These are phyloP conservation scores for Linum usitatissimum DNA, from an alignment of 345 rosid species.

Conservation along the genomic window DNA sequence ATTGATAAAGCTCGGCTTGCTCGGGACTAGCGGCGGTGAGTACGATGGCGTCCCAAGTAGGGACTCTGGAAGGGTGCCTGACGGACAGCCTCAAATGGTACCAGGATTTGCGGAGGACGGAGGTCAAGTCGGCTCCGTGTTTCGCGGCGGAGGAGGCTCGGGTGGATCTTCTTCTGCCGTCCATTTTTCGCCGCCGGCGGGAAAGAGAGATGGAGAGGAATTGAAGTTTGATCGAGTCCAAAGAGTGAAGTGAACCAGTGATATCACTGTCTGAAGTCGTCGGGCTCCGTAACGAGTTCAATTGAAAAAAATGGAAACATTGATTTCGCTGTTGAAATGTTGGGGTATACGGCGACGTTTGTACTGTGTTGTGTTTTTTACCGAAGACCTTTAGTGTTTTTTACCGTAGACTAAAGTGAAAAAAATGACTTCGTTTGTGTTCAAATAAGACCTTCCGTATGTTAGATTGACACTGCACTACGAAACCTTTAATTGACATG, in stretches of 20 bases:
- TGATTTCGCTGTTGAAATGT: no score
- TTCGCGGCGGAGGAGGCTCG: slow-evolving; percentile 13
- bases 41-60: slow-evolving; percentile 93
- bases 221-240: not conserved
- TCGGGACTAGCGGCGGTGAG: slow-evolving; percentile 97
- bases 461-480: no score
- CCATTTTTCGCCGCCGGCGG: slow-evolving; percentile 9
- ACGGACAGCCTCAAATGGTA: slow-evolving; percentile 83
- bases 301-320: no score
- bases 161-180: slow-evolving; percentile 13
- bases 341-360: no score
- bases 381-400: no score
- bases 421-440: no score
- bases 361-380: no score
- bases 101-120: slow-evolving; percentile 78
- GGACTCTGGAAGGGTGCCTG: slow-evolving; percentile 76
- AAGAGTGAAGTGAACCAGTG: not conserved
- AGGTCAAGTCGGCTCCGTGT: slow-evolving; percentile 47
- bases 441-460: no score
- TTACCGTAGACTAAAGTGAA: no score
- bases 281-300: no score
- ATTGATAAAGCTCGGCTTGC: slow-evolving; percentile 78
- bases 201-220: not conserved
- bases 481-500: no score
- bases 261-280: no score